Conservation (phyloP, 805 yeast species). For the Candida bentonensis region DNA sequence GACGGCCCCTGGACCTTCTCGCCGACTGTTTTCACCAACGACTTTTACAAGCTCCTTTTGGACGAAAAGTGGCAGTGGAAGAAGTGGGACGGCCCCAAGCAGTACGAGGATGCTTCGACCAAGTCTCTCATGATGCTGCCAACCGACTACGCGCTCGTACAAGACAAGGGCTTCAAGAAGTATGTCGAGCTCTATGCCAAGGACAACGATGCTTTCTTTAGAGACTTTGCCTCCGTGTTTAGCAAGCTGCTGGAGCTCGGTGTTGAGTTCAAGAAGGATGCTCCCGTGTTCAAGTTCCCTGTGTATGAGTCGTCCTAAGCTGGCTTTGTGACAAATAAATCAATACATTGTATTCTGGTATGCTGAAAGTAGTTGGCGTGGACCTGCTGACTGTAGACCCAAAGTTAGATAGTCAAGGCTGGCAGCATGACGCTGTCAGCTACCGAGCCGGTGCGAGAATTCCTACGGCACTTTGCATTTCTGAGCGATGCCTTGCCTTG, state of each 20-base stretch:
- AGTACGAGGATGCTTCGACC: conserved; percentile 41
- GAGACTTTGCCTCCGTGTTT: conserved; percentile 50
- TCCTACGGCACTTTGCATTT: too few relatives aligned
- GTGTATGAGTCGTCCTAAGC: not conserved
- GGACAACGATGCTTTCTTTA: conserved; percentile 42
- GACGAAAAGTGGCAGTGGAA: conserved; percentile 41
- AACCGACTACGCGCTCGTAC: conserved; percentile 50
- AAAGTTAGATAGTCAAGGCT: too few relatives aligned
- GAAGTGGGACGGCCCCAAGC: conserved; percentile 49
- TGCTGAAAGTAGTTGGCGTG: too few relatives aligned
- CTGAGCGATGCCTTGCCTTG: too few relatives aligned
- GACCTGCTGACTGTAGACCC: too few relatives aligned
- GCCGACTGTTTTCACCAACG: conserved; percentile 57
- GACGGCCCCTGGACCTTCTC: conserved; percentile 82
- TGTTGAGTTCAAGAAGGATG: conserved; percentile 37
- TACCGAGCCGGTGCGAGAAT: too few relatives aligned
- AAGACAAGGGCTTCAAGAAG: conserved; percentile 41
- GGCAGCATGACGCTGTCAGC: too few relatives aligned
- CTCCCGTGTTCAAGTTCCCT: conserved; percentile 12
- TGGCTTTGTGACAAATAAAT: not conserved
- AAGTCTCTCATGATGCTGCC: conserved; percentile 66
- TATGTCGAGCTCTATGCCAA: conserved; percentile 49
- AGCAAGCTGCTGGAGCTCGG: conserved; percentile 58
- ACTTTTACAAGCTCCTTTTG: conserved; percentile 43
- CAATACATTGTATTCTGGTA: too few relatives aligned